Evolutionary conservation across 129 eudicot genomes (phyloP), one percentile per base, ranked within the genome.

Genomic region (Escallonia rubra): DNA sequence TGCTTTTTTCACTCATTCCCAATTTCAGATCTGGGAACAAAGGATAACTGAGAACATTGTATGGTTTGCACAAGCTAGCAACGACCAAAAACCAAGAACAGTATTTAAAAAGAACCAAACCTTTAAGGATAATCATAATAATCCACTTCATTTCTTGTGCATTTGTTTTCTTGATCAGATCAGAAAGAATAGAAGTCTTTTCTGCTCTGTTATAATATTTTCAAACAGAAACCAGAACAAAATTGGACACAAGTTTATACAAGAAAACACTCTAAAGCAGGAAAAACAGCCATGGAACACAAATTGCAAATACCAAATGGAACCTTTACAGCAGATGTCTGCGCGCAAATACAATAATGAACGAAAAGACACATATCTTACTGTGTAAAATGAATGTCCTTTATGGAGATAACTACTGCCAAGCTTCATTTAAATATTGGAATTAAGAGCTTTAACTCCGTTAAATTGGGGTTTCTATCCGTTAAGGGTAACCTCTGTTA

Each of bases 101-200:
- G 46, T 3, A 38, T 59, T 15, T 6, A 41, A 39, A 53, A 58
- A 54, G 45, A 61, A 45, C 46, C 74, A 67, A 63, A 90, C 97
- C 99, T 85, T 94, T 94, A 61, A 94, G 95, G 65, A 94, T 85
- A 60, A 94, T 94, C 97, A 86, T 89, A 16, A 94, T 65, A 57
- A 94, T 82, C 99, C 96, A 94, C 85, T 89, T 94, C 99, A 94
- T 94, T 83, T 94, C 99, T 65, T 84, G 88, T 16, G 92, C 90
- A 81, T 89, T 94, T 73, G 97, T 94, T 82, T 79, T 87, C 85
- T 75, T 85, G 67, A 94, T 89, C 69, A 94, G 76, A 55, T 89
- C 90, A 50, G 90, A 78, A 51, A 94, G 88, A 69, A 89, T 64
- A 34, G 86, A 78, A 63, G 79, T 87, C 80, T 94, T 94, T 83